These are phyloP conservation scores for Firmiana major DNA, from an alignment of 345 rosid species.

Conservation along the genomic window DNA sequence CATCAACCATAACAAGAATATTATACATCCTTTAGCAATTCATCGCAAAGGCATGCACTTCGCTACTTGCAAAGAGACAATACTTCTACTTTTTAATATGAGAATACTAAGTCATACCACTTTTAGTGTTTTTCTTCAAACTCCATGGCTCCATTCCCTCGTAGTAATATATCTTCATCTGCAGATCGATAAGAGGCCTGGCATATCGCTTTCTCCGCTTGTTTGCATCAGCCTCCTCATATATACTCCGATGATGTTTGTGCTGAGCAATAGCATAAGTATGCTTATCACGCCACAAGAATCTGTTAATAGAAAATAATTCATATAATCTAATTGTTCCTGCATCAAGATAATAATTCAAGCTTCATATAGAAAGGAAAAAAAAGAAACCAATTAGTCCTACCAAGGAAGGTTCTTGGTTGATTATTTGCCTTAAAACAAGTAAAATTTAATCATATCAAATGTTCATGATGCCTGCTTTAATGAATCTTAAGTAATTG, in stretches of 20 bases:
- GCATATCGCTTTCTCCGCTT: slow-evolving; percentile 94
- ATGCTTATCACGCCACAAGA: slow-evolving; percentile 86
- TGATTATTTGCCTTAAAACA: not conserved
- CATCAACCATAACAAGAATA: not conserved
- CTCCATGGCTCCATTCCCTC: slow-evolving; percentile 98
- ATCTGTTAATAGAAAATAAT: slow-evolving; percentile 40
- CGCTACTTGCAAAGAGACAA: not conserved
- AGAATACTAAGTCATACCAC: slow-evolving; percentile 49
- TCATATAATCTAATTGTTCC: not conserved
- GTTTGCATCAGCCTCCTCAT: slow-evolving; percentile 97
- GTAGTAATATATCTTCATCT: slow-evolving; percentile 81
- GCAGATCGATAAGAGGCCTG: slow-evolving; percentile 90
- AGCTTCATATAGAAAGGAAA: not conserved
- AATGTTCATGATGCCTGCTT: not conserved
- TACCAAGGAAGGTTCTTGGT: not conserved
- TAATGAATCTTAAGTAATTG: not conserved
- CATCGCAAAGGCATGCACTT: not conserved
- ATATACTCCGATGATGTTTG: slow-evolving; percentile 79
- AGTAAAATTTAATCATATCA: not conserved
- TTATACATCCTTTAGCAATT: not conserved
- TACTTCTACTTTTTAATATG: not conserved
- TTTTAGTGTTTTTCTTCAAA: slow-evolving; percentile 56
- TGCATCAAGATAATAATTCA: not conserved
- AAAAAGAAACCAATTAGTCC: not conserved
- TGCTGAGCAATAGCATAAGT: slow-evolving; percentile 94